Percentiles rank a stretch among this genome's conserved stretches.
phyloP scores from a whole-genome alignment of 352 stramenopile species.

The Pythium guiyangense region DNA sequence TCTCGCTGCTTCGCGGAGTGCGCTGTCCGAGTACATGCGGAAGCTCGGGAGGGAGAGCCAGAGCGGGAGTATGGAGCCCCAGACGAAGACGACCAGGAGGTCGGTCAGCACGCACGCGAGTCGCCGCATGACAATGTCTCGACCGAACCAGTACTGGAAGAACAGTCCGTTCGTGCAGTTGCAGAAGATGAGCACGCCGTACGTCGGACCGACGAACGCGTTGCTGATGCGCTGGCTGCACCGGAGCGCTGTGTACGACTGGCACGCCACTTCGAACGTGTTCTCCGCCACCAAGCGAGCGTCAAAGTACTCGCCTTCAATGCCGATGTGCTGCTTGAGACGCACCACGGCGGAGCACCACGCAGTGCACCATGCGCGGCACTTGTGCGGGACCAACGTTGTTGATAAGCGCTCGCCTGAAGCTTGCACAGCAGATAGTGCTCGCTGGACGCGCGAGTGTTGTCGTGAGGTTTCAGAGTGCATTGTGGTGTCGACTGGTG shows the following conservation, averaged over 20 bases:
- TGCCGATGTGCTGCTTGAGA: background rate
- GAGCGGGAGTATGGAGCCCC: background rate
- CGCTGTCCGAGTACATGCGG: background rate
- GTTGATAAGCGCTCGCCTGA: too few species aligned
- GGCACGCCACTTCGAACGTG: background rate
- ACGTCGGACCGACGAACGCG: background rate
- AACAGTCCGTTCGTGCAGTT: background rate
- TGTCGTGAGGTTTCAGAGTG: too few species aligned
- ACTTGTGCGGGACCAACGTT: too few species aligned
- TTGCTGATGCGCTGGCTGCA: conserved; percentile 5
- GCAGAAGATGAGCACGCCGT: conserved; percentile 1
- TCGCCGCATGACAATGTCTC: background rate
- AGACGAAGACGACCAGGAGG: conserved; percentile 3
- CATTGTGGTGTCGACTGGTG: too few species aligned
- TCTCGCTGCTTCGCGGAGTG: background rate
- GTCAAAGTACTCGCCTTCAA: conserved; percentile 1
- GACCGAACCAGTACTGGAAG: conserved; percentile 1
- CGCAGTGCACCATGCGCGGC: background rate
- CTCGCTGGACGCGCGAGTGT: too few species aligned
- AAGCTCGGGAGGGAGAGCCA: background rate
- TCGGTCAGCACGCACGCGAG: conserved; percentile 1
- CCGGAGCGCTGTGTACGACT: background rate
- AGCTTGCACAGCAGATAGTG: too few species aligned
- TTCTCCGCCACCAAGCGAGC: background rate
- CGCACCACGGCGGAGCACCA: background rate